Conservation (phyloP, 2,329 filamentous ascomycete genomes). For the Chrysoporthe deuterocubensis region DNA sequence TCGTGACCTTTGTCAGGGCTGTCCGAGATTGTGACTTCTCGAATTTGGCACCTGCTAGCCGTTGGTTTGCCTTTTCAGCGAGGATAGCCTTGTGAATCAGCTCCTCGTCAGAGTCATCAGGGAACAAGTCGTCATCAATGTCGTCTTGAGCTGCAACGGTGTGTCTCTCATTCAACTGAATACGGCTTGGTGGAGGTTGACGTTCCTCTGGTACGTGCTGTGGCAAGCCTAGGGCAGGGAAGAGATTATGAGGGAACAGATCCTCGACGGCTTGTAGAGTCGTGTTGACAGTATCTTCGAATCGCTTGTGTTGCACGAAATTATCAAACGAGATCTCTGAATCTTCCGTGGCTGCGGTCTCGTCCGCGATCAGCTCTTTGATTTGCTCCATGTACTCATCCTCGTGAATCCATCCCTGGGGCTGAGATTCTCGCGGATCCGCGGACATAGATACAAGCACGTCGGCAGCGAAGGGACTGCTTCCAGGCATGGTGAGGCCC, state of each 20-base stretch:
- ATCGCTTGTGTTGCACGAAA: slow-evolving; percentile 61
- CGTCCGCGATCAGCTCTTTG: slow-evolving; percentile 63
- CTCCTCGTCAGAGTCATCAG: slow-evolving; percentile 61
- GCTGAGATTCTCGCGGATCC: slow-evolving; percentile 70
- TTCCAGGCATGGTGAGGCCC: slow-evolving; percentile 64
- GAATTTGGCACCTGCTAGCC: slow-evolving; percentile 15
- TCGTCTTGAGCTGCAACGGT: slow-evolving; percentile 50
- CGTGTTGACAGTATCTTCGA: slow-evolving; percentile 70
- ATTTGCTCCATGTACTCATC: slow-evolving; percentile 76
- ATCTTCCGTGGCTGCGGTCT: slow-evolving; percentile 55
- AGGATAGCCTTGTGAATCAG: slow-evolving; percentile 38
- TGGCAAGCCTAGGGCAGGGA: slow-evolving; percentile 49
- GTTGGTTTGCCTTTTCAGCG: slow-evolving; percentile 28
- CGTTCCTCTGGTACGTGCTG: slow-evolving; percentile 37
- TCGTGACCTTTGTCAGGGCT: slow-evolving; percentile 4
- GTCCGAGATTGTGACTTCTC: slow-evolving; percentile 12
- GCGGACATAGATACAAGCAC: slow-evolving; percentile 89
- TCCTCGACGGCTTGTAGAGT: slow-evolving; percentile 84
- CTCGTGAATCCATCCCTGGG: slow-evolving; percentile 92
- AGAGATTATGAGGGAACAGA: slow-evolving; percentile 72
- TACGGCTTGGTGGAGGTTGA: slow-evolving; percentile 45
- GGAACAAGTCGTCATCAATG: slow-evolving; percentile 49
- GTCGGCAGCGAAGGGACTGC: slow-evolving; percentile 79
- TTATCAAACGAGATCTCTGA: slow-evolving; percentile 62
- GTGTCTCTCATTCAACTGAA: slow-evolving; percentile 68